phyloP scores from a whole-genome alignment of 768 basidiomycete species.

The Neoboletus subvelutipes region DNA sequence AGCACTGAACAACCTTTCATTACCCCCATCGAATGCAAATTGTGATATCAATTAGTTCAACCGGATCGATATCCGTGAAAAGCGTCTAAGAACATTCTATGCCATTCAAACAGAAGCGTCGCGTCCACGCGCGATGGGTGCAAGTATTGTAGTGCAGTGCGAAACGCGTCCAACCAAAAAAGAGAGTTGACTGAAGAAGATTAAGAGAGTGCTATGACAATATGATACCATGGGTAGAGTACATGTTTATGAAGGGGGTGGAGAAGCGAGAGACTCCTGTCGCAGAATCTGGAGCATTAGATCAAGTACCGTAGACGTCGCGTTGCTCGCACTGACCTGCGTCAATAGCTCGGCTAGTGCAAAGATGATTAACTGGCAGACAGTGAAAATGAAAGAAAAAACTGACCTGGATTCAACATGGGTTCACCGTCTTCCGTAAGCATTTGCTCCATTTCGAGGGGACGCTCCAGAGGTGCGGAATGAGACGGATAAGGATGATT shows the following conservation, averaged over 20 bases:
- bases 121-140: slow-evolving; percentile 18
- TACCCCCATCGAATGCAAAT: slow-evolving; percentile 2
- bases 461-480: slow-evolving; percentile 30
- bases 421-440: slow-evolving; percentile 64
- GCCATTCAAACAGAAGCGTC: slow-evolving; percentile 12
- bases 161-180: slow-evolving; percentile 14
- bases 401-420: slow-evolving; percentile 66
- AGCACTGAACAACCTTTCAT: slow-evolving; percentile 12
- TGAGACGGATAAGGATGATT: slow-evolving; percentile 29
- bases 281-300: slow-evolving; percentile 29
- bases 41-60: slow-evolving; percentile 24
- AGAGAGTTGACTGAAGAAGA: slow-evolving; percentile 10
- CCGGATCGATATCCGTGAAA: neutral
- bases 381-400: neutral
- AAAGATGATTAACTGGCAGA: slow-evolving; percentile 3
- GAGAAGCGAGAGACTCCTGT: slow-evolving; percentile 68
- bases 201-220: slow-evolving; percentile 19
- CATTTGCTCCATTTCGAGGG: slow-evolving; percentile 52
- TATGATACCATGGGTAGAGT: slow-evolving; percentile 26
- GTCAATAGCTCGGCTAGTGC: slow-evolving; percentile 55
- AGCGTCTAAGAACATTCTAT: slow-evolving; percentile 14
- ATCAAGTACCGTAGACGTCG: slow-evolving; percentile 18
- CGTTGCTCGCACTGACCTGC: slow-evolving; percentile 43
- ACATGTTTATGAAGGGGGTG: slow-evolving; percentile 51
- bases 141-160: slow-evolving; percentile 27